Evolutionary conservation across 495 filamentous ascomycete genomes (phyloP).

Genomic region (Tetracladium marchalianum): DNA sequence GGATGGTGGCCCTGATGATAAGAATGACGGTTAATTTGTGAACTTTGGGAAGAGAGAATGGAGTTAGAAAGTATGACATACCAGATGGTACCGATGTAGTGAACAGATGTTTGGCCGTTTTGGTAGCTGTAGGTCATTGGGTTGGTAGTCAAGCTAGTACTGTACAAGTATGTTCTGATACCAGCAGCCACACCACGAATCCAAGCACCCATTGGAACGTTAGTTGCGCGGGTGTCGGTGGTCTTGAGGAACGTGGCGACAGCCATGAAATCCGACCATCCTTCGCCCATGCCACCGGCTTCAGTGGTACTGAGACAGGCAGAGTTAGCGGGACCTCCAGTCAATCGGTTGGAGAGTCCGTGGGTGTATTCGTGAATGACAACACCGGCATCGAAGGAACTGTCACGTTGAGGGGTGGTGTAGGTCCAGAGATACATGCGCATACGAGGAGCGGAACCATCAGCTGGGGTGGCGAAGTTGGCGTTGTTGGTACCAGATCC

Average conservation of each 20-base stretch:
- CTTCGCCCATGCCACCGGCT: conserved; percentile 44
- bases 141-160: conserved; percentile 34
- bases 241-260: conserved; percentile 40
- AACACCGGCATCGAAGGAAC: conserved; percentile 34
- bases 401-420: conserved; percentile 33
- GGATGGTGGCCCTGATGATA: conserved; percentile 26
- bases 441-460: conserved; percentile 39
- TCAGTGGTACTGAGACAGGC: conserved; percentile 34
- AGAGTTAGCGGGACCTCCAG: conserved; percentile 41
- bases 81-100: conserved; percentile 41
- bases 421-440: conserved; percentile 37
- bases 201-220: conserved; percentile 38
- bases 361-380: conserved; percentile 32
- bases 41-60: no score
- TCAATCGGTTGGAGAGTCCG: conserved; percentile 40
- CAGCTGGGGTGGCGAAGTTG: conserved; percentile 40
- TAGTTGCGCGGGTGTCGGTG: conserved; percentile 31
- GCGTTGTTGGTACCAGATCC: conserved; percentile 41
- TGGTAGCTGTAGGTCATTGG: conserved; percentile 34
- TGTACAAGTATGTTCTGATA: conserved; percentile 41
- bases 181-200: conserved; percentile 28
- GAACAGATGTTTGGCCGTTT: conserved; percentile 28
- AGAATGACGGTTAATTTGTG: no score
- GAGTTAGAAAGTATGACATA: no score
- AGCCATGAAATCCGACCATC: conserved; percentile 45